These are phyloP conservation scores for Clavulina sp. DNA, from an alignment of 768 basidiomycete genomes.

Conservation along the genomic window DNA sequence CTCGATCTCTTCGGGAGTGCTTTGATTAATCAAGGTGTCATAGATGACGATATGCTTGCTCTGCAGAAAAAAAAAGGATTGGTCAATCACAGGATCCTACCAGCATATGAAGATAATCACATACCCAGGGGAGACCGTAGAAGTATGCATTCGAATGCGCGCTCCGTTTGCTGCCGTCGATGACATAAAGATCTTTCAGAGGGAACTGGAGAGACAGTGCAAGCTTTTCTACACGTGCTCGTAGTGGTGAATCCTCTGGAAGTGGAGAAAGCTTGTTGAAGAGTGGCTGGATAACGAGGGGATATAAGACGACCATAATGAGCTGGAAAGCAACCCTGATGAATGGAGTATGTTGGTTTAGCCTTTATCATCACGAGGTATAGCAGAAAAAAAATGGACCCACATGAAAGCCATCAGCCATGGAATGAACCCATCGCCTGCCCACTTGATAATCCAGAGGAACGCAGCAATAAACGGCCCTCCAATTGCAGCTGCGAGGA, in stretches of 20 bases:
- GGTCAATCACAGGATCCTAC: background rate
- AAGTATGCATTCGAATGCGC: conserved; percentile 98
- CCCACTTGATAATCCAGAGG: conserved; percentile 82
- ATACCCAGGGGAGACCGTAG: conserved; percentile 87
- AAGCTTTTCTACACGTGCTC: conserved; percentile 56
- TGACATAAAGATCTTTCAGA: conserved; percentile 85
- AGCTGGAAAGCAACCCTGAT: conserved; percentile 65
- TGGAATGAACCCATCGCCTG: conserved; percentile 80
- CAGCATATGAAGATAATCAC: conserved; percentile 12
- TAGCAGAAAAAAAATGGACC: conserved; percentile 21
- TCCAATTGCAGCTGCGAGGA: conserved; percentile 50
- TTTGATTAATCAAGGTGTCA: conserved; percentile 89
- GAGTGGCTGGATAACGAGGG: conserved; percentile 78
- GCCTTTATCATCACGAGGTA: background rate
- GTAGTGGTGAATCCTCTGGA: conserved; percentile 53
- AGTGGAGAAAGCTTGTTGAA: conserved; percentile 96
- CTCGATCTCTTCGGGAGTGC: conserved; percentile 81
- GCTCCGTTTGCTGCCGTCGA: conserved; percentile 90
- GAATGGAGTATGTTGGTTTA: background rate
- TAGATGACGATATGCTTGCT: conserved; percentile 94
- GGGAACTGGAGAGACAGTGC: conserved; percentile 80
- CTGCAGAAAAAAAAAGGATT: conserved; percentile 24
- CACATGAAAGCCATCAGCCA: conserved; percentile 90
- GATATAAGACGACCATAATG: conserved; percentile 65
- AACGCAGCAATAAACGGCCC: conserved; percentile 76